These are phyloP conservation scores for Colletotrichum liriopes DNA, from an alignment of 2,329 filamentous ascomycete genomes.

Conservation along the genomic window DNA sequence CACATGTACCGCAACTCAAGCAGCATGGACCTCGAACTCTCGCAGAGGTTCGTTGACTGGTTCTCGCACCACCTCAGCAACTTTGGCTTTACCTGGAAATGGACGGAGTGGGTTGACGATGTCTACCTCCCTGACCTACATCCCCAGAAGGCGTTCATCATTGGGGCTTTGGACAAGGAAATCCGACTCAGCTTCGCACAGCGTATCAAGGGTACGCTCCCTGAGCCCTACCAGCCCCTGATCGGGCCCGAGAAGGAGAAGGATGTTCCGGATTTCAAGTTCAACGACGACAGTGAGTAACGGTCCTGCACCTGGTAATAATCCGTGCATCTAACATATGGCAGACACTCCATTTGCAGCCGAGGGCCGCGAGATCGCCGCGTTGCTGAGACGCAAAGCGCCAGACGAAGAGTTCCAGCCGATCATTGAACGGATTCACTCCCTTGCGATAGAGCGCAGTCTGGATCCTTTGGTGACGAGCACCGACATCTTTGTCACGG, in stretches of 20 bases:
- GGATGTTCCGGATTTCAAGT: conserved; percentile 97
- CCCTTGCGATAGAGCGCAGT: conserved; percentile 79
- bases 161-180: conserved; percentile 93
- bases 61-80: conserved; percentile 98
- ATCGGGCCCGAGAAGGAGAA: conserved; percentile 92
- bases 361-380: conserved; percentile 87
- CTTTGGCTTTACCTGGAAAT: conserved; percentile 99
- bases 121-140: conserved; percentile 82
- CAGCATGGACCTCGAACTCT: conserved; percentile 88
- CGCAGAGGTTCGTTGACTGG: conserved; percentile 94
- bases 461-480: conserved; percentile 88
- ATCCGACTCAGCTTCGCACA: conserved; percentile 97
- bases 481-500: conserved; percentile 93
- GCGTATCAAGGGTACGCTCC: conserved; percentile 93
- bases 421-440: conserved; percentile 84
- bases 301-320: background rate
- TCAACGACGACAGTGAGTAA: conserved; percentile 78
- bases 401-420: conserved; percentile 89
- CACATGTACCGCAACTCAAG: conserved; percentile 89
- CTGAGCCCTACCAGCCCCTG: conserved; percentile 84
- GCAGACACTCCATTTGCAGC: conserved; percentile 84
- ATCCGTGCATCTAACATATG: conserved; percentile 43
- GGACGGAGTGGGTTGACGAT: conserved; percentile 96
- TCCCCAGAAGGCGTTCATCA: conserved; percentile 94
- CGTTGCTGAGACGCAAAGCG: conserved; percentile 86